phyloP scores from a whole-genome alignment of 129 eudicot species.

The Arctium lappa region DNA sequence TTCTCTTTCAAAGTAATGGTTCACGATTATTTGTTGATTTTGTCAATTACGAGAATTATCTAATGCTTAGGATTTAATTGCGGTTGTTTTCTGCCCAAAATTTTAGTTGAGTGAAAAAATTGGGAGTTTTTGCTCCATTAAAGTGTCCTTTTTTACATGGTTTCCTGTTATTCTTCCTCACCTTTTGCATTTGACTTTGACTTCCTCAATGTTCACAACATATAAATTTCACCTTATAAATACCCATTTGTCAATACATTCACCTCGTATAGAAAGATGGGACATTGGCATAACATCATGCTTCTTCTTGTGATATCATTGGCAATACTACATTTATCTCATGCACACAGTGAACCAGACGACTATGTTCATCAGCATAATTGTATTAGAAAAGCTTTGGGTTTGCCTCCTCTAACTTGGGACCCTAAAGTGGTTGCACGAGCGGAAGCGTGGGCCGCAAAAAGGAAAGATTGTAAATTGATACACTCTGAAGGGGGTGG shows the following conservation, averaged over 20 bases:
- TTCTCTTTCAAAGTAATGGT: neutral
- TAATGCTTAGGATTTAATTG: neutral
- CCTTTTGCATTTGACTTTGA: neutral
- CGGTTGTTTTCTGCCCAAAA: neutral
- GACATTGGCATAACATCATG: neutral
- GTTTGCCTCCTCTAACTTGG: neutral
- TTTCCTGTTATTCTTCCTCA: neutral
- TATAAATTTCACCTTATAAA: neutral
- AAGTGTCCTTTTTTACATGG: neutral
- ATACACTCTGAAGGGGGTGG: constrained; percentile 37
- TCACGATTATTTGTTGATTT: neutral
- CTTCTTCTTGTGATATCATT: neutral
- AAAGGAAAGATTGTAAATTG: constrained; percentile 26
- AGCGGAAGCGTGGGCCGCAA: neutral
- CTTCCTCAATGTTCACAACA: neutral
- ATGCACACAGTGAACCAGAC: neutral
- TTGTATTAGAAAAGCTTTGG: neutral
- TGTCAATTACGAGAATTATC: neutral
- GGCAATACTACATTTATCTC: neutral
- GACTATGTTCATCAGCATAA: neutral
- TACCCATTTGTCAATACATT: neutral
- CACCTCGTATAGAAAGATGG: neutral
- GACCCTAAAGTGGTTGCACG: neutral
- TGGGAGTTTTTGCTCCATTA: neutral
- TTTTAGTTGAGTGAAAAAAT: neutral